Evolutionary conservation across 139 green algal species (phyloP), one percentile per base, ranked within the genome.

Genomic region (Chlorella sp.): DNA sequence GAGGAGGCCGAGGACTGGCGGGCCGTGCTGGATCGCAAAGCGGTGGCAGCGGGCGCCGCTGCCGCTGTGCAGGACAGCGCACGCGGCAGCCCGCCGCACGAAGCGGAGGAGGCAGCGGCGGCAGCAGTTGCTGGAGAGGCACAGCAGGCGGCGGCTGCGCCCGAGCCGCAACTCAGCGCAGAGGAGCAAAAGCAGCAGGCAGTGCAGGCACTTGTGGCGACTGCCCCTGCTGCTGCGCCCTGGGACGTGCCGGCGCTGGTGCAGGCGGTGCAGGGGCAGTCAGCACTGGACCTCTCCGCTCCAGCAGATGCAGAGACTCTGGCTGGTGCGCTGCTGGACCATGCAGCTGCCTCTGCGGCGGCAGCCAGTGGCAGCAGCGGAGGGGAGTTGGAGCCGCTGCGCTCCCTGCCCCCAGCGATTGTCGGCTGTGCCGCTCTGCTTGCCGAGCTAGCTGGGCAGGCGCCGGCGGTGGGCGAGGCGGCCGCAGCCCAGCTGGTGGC

Each of bases 61-160:
- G 69, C 12, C 34, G 69, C 15, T 12, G 32, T 70, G 23, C 75
- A 70, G 75, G 75, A 82, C 56, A 82, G 75, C 56, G 56, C 75
- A 12, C 69, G 39, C 23, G 69, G 69, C 21, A 28, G 38, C 30
- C n/a, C 65, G 65, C 30, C 30, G 17, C 16, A 44, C 7, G n/a
- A 9, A 4, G 20, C 47, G 30, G 74, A n/a, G 26, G 34, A 3
- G 28, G 41, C 6, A 16, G 0, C 69, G 64, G 12, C 23, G 4
- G 41, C 28, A 38, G 72, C 44, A 64, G 72, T 0, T 26, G 16
- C 44, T 3, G 26, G 12, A 60, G 51, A 60, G 51, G 2, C 11
- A 15, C 51, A 60, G 51, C 11, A 2, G 12, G 51, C 68, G 16
- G 68, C 18, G 20, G 36, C 18, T 23, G 17, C 69, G 9, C 38